Base-by-base conservation (phyloP, 2,329 filamentous ascomycete genomes). In the Aspergillus carbonarius region DNA sequence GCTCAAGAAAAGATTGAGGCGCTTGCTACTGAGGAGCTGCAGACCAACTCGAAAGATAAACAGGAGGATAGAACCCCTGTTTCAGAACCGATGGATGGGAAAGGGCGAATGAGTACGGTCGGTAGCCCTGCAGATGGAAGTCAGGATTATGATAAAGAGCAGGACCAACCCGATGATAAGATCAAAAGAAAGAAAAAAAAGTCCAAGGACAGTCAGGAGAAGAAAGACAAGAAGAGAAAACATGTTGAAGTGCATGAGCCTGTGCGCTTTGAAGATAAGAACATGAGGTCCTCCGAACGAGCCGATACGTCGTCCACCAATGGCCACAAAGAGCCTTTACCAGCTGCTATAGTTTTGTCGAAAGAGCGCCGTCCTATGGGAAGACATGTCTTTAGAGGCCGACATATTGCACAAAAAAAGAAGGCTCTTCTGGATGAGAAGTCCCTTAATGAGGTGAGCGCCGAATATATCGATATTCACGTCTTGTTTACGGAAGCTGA, bases 341-440 rank as follows among this genome's bases (percentile, higher is more conserved):
- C 67, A 35, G 75, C 74, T 49, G 78, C 76, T 54, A 79, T 76
- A 47, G 79, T 79, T 27, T 82, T 78, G 30, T 80, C 81, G 58
- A 78, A 73, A 76, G 75, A 72, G 77, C 82, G 61, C 42, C 69
- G 65, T 35, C 75, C 76, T 18, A 80, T 83, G 25, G 86, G 83
- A 50, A 84, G 92, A 63, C 90, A 93, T 72, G 84, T 89, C 55
- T 86, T 93, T 48, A 82, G 93, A 63, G 87, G 90, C 65, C 84
- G 91, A 60, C 91, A 93, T 74, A 96, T 98, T 69, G 89, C 89
- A 57, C 91, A 95, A 68, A 98, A 98, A 81, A 88, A 87, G 68
- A 85, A 88, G 79, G 92, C 93, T 2, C 84, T 92, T 59, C 84
- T 92, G 79, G 90, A 97, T 74, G 83, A 88, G 50, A 87, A 89